Conservation (phyloP, 768 basidiomycete species). For the Chlorophyllum brunneum region DNA sequence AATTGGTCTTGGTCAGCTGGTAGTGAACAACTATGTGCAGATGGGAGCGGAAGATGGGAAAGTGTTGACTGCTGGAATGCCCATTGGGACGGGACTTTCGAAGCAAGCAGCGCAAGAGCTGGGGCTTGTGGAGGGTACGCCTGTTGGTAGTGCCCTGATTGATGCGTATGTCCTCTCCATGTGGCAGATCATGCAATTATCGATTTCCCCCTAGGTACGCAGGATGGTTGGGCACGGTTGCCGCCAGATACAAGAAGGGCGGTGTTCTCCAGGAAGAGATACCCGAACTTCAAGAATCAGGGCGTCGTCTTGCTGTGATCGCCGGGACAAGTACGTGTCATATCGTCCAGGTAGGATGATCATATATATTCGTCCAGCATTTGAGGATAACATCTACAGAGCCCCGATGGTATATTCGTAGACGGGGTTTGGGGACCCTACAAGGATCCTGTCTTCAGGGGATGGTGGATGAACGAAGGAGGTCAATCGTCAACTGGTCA, state of each 20-base stretch:
- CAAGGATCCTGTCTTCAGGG: conserved; percentile 86
- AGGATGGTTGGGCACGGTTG: conserved; percentile 96
- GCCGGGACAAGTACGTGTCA: conserved; percentile 98
- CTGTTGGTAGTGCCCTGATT: conserved; percentile 92
- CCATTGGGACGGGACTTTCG: conserved; percentile 81
- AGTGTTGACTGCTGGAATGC: conserved; percentile 78
- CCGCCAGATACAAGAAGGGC: conserved; percentile 60
- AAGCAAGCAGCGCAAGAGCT: conserved; percentile 78
- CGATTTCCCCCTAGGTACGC: conserved; percentile 51
- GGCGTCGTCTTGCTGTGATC: conserved; percentile 82
- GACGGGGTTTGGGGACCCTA: conserved; percentile 93
- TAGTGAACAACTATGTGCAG: conserved; percentile 65
- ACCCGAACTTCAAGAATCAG: conserved; percentile 72
- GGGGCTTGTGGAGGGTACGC: conserved; percentile 79
- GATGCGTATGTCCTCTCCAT: conserved; percentile 64
- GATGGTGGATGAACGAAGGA: conserved; percentile 99
- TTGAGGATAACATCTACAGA: conserved; percentile 35
- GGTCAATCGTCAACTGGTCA: conserved; percentile 99
- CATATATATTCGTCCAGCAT: neutral
- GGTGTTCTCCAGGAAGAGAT: conserved; percentile 44
- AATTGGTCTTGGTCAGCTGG: conserved; percentile 77
- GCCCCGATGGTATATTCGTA: conserved; percentile 79
- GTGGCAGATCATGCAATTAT: neutral
- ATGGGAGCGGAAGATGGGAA: conserved; percentile 65
- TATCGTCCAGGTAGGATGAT: conserved; percentile 66